A percentile compares a stretch with the other conserved stretches of the same genome.
Conservation (phyloP, 2,329 filamentous ascomycete genomes). For the Scedosporium boydii region DNA sequence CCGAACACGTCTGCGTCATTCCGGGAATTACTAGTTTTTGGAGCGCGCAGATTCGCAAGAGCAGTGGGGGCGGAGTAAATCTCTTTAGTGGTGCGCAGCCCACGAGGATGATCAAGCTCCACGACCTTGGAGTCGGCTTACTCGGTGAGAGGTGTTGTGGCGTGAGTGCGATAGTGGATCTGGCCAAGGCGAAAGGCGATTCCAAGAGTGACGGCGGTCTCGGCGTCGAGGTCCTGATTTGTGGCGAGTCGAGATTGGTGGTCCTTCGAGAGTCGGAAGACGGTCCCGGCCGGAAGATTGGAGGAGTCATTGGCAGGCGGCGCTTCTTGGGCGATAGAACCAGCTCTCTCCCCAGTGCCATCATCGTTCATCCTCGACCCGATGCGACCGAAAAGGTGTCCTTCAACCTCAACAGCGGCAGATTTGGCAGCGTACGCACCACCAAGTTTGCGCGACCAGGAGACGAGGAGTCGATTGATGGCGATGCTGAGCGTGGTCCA, state of each 20-base stretch:
- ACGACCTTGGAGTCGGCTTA: constrained; percentile 41
- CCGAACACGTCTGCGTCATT: constrained; percentile 48
- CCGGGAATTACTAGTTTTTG: constrained; percentile 47
- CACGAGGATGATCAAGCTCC: constrained; percentile 45
- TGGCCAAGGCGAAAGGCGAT: constrained; percentile 13
- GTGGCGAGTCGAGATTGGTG: constrained; percentile 46
- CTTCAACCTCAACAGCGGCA: constrained; percentile 41
- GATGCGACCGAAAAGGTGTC: constrained; percentile 27
- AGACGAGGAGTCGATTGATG: background rate
- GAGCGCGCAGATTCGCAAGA: constrained; percentile 47
- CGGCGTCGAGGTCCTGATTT: constrained; percentile 43
- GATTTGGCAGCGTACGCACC: constrained; percentile 25
- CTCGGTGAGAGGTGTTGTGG: constrained; percentile 48
- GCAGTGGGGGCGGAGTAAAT: constrained; percentile 39
- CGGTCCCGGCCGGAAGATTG: constrained; percentile 32
- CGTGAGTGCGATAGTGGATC: constrained; percentile 34
- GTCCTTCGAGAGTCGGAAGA: constrained; percentile 45
- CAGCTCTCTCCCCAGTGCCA: constrained; percentile 32
- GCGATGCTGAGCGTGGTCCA: constrained; percentile 2
- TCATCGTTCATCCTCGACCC: constrained; percentile 43
- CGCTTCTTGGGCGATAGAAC: constrained; percentile 18
- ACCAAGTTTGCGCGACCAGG: background rate
- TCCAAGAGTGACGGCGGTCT: constrained; percentile 28
- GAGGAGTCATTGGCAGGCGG: constrained; percentile 23
- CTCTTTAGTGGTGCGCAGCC: constrained; percentile 47